These are phyloP conservation scores for Achaetomiella virescens DNA, from an alignment of 495 filamentous ascomycete species.

Conservation along the genomic window DNA sequence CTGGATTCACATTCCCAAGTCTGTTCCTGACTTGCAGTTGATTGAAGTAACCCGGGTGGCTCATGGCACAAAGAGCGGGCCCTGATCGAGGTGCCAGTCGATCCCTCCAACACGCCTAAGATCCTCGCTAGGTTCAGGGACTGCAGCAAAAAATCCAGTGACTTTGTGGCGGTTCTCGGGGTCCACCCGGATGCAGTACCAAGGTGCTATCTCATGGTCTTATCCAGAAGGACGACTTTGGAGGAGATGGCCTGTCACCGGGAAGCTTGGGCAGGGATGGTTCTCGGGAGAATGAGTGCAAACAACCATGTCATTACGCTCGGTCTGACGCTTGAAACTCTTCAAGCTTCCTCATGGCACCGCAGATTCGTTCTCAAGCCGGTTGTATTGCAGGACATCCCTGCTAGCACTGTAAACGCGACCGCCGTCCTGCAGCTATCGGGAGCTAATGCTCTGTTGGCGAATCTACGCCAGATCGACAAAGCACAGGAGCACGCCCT, in stretches of 20 bases:
- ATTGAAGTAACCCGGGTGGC: background rate
- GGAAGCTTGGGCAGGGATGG: background rate
- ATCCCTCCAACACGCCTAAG: background rate
- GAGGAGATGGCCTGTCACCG: background rate
- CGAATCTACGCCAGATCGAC: background rate
- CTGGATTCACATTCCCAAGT: slow-evolving; percentile 7
- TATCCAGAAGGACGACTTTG: background rate
- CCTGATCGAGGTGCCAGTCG: background rate
- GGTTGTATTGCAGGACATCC: background rate
- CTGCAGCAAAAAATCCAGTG: background rate
- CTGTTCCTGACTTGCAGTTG: background rate
- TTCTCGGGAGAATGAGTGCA: background rate
- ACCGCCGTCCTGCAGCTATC: background rate
- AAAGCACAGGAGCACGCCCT: background rate
- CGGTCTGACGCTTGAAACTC: background rate
- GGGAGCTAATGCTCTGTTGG: background rate
- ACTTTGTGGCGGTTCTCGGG: slow-evolving; percentile 3
- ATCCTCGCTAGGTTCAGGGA: background rate
- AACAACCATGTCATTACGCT: background rate
- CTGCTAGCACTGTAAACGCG: background rate
- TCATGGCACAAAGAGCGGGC: slow-evolving; percentile 10
- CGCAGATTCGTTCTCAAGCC: background rate
- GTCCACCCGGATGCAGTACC: background rate
- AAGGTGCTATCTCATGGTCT: slow-evolving; percentile 1
- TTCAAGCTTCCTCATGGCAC: background rate